Evolutionary conservation across 805 yeast species (phyloP).

Genomic region (Metschnikowia kunwiensis): DNA sequence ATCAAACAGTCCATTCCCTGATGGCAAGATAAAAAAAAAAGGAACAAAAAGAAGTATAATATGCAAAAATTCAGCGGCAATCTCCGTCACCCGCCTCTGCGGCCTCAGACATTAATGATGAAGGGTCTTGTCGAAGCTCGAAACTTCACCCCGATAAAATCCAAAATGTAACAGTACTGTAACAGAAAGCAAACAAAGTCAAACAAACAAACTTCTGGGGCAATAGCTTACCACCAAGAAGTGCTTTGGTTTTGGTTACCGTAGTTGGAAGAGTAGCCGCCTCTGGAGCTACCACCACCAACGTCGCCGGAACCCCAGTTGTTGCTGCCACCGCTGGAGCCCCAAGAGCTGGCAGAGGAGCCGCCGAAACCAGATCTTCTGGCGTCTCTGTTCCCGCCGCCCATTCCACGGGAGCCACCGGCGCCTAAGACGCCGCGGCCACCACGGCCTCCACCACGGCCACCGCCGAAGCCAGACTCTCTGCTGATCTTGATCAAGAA

Average conservation of each 20-base stretch:
- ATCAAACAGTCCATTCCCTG: slow-evolving; percentile 17
- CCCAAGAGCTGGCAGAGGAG: slow-evolving; percentile 24
- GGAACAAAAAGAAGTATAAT: slow-evolving; percentile 19
- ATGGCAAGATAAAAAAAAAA: slow-evolving; percentile 18
- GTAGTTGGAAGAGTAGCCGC: slow-evolving; percentile 29
- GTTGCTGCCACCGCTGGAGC: slow-evolving; percentile 16
- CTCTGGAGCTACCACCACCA: slow-evolving; percentile 24
- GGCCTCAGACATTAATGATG: slow-evolving; percentile 15
- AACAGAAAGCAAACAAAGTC: slow-evolving; percentile 19
- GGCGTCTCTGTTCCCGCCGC: slow-evolving; percentile 46
- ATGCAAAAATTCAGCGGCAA: slow-evolving; percentile 19
- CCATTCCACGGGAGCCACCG: slow-evolving; percentile 34
- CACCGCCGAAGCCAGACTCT: slow-evolving; percentile 57
- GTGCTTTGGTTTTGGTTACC: slow-evolving; percentile 35
- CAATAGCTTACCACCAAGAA: slow-evolving; percentile 41
- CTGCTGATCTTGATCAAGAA: slow-evolving; percentile 79
- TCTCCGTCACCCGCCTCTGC: slow-evolving; percentile 15
- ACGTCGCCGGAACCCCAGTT: slow-evolving; percentile 23
- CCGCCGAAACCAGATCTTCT: slow-evolving; percentile 44
- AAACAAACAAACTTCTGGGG: slow-evolving; percentile 5
- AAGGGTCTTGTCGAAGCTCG: neutral
- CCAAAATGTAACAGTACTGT: slow-evolving; percentile 16
- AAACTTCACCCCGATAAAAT: slow-evolving; percentile 8
- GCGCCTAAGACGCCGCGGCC: slow-evolving; percentile 50
- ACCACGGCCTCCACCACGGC: slow-evolving; percentile 42